These are phyloP conservation scores for Nothophytophthora sp. DNA, from an alignment of 352 stramenopile species.

Conservation along the genomic window DNA sequence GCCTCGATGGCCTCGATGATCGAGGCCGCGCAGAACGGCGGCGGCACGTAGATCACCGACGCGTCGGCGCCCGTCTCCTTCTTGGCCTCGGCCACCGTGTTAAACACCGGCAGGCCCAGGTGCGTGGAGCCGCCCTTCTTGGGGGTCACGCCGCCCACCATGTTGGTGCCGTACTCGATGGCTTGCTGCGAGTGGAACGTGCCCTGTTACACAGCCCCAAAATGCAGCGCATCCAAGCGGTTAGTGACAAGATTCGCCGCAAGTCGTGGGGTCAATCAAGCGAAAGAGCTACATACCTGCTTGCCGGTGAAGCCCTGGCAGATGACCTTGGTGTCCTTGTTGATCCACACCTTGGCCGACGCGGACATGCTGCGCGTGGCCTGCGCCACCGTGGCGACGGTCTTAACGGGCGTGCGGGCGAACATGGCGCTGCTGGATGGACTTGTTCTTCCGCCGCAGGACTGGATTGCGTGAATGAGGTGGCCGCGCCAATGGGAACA, in stretches of 20 bases:
- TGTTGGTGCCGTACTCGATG: constrained; percentile 99
- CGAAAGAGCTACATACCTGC: constrained; percentile 91
- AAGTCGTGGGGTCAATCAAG: too few species aligned
- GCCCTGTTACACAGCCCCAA: constrained; percentile 82
- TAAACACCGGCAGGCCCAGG: constrained; percentile 98
- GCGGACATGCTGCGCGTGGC: constrained; percentile 86
- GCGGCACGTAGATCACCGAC: constrained; percentile 99
- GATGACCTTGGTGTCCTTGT: constrained; percentile 99
- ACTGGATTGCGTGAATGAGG: constrained; percentile 15
- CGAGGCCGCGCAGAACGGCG: constrained; percentile 96
- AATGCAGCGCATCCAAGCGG: too few species aligned
- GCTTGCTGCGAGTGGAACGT: constrained; percentile 99
- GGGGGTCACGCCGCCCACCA: constrained; percentile 99
- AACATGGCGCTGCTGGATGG: constrained; percentile 44
- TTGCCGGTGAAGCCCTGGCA: constrained; percentile 99
- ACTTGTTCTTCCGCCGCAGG: constrained; percentile 8
- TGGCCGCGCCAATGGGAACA: background rate
- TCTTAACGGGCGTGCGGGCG: constrained; percentile 52
- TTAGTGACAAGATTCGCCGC: constrained; percentile 6
- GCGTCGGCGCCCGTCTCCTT: constrained; percentile 92
- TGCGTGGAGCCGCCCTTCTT: constrained; percentile 98
- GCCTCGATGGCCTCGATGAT: constrained; percentile 99
- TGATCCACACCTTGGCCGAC: constrained; percentile 99
- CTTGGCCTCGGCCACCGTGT: constrained; percentile 94
- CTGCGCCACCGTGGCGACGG: constrained; percentile 29